Evolutionary conservation across 1,139 yeast species (phyloP), one percentile per base, ranked within the genome.

Genomic region (Schwanniomyces etchellsii): DNA sequence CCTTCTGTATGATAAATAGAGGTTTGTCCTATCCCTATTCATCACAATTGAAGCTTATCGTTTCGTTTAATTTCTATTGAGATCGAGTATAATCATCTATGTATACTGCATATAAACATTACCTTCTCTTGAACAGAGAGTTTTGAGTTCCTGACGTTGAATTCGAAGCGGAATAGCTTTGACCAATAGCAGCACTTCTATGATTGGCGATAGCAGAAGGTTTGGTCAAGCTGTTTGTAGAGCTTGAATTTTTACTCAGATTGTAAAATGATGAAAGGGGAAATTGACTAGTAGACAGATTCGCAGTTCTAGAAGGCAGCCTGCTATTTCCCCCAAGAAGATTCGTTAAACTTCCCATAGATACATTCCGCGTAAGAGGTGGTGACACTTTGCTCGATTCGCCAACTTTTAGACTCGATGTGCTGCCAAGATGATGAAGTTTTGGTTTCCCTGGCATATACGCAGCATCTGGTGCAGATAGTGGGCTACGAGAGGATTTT

Each of bases 11-110:
- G 89, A 80, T 18, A 81, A 60, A 49, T 62, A 81, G 32, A 82
- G 56, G 44, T 81, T 81, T 16, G 91, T 81, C 50, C 91, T 63
- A 50, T 81, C 88, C 53, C 91, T 70, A 45, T 75, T 78, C 89
- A 81, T 79, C 16, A 28, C 27, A 6, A 9, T 11, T 9, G 10
- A 9, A 17, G 35, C 27, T 16, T 14, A 14, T 15, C 11, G 13
- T 5, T 14, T 16, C 14, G 7, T 4, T 16, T n/a, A 5, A 5
- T 6, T 16, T 4, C 10, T 16, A 16, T 15, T 26, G 6, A n/a
- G n/a, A n/a, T n/a, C n/a, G n/a, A n/a, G n/a, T n/a, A n/a, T n/a
- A n/a, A n/a, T n/a, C n/a, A n/a, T n/a, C n/a, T n/a, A n/a, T 26
- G 14, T 16, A 18, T 30, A 23, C 32, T 30, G 32, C 26, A 30